Base-by-base conservation (phyloP, 2,329 filamentous ascomycete species). In the Pyrenophora tritici-repentis region DNA sequence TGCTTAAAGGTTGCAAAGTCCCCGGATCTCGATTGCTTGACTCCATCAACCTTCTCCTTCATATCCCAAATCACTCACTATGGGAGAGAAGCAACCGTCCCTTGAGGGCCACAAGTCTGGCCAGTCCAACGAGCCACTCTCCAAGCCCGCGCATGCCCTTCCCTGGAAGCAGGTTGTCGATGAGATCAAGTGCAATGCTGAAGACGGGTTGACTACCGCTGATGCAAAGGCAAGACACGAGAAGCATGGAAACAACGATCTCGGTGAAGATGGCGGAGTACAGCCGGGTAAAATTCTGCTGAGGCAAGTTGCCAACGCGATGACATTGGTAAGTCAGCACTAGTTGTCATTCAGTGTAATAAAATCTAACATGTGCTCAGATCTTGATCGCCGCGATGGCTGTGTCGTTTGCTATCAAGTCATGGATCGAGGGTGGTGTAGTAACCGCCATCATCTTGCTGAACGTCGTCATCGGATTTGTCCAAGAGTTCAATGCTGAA, bases 271-370 rank as follows among this genome's bases (percentile, higher is more conserved):
- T 41, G 86, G 82, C 36, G 83, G 83, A 35, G 85, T 92, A 42
- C 83, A 68, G 81, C 87, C 89, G 79, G 88, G 81, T 63, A 92
- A 87, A 66, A 89, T 91, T 42, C 76, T 92, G 42, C 76, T 88
- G 50, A 86, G 87, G 64, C 88, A 91, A 69, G 73, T 90, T 16
- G 83, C 86, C 69, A 91, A 91, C 78, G 88, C 88, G 50, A 91
- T 91, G 88, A 88, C 88, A 61, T 72, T 89, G 70, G 86, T 86
- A 69, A 65, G 58, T 58, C 8, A 10, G 14, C 13, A 17, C 14
- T 14, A 38, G 6, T 14, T 31, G 7, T 3, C 3, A 22, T 14
- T 12, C 24, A 26, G 14, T 22, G 12, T 8, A 29, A n/a, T 13
- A 41, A 33, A 31, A 17, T 16, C 47, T 47, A 52, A 45, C 38